Conservation (phyloP, 2,329 filamentous ascomycete genomes). For the Didymella lethalis region DNA sequence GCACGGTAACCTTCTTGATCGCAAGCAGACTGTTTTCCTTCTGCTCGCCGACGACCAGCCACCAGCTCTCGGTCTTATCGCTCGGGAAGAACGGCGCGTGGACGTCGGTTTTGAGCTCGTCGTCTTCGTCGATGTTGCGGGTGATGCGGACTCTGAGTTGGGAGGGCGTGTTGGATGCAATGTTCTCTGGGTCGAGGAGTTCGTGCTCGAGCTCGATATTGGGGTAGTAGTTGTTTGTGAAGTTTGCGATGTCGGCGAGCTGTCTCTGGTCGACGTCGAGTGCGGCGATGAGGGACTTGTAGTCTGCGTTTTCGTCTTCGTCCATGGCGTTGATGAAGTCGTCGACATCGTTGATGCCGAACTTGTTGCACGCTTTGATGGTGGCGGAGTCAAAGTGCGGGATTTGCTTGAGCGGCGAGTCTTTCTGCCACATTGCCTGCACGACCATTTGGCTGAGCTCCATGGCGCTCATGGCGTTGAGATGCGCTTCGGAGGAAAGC, state of each 20-base stretch:
- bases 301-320: conserved; percentile 86
- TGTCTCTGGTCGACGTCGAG: conserved; percentile 83
- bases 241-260: conserved; percentile 86
- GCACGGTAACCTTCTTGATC: conserved; percentile 93
- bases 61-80: conserved; percentile 98
- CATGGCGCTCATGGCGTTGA: conserved; percentile 99
- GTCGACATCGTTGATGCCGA: conserved; percentile 88
- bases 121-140: conserved; percentile 77
- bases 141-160: conserved; percentile 86
- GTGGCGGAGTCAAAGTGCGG: conserved; percentile 88
- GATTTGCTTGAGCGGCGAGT: conserved; percentile 96
- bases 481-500: conserved; percentile 90
- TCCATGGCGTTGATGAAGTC: conserved; percentile 99
- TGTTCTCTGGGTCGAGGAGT: conserved; percentile 79
- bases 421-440: conserved; percentile 98
- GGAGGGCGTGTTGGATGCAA: conserved; percentile 80
- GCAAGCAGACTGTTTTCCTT: conserved; percentile 85
- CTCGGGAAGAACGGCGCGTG: conserved; percentile 94
- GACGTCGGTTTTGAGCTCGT: conserved; percentile 80
- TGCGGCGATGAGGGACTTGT: conserved; percentile 76
- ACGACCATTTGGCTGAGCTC: conserved; percentile 99
- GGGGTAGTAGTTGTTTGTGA: conserved; percentile 96
- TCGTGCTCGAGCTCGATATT: conserved; percentile 92
- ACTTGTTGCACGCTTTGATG: conserved; percentile 81
- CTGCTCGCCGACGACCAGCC: conserved; percentile 95